A percentile compares a stretch with the other conserved stretches of the same genome.
phyloP scores from a whole-genome alignment of 2,329 filamentous ascomycete genomes.

The Trichophyton mentagrophytes region DNA sequence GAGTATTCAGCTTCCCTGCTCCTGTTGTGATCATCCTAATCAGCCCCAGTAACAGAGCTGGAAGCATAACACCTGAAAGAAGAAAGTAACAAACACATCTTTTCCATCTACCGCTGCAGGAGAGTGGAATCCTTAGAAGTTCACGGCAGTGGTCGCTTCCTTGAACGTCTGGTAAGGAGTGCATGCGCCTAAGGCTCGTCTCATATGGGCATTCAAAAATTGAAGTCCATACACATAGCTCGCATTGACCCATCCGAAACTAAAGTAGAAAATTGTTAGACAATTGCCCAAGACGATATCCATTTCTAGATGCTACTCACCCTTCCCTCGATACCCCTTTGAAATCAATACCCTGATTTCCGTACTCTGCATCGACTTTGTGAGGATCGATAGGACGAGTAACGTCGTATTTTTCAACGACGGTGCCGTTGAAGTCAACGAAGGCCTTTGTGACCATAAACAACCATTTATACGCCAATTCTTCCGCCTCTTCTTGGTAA shows the following conservation, averaged over 20 bases:
- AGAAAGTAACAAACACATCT: background rate
- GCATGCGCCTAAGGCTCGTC: constrained; percentile 72
- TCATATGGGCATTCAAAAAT: constrained; percentile 78
- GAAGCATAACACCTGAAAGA: background rate
- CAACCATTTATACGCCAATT: constrained; percentile 88
- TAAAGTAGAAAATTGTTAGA: constrained; percentile 25
- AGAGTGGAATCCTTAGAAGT: background rate
- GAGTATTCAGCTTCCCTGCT: background rate
- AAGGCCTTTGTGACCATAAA: constrained; percentile 98
- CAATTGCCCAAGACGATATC: background rate
- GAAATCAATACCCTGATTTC: constrained; percentile 90
- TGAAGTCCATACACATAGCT: constrained; percentile 90
- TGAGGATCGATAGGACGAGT: constrained; percentile 82
- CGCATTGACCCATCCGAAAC: constrained; percentile 98
- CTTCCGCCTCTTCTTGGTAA: constrained; percentile 77
- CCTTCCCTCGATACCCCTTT: constrained; percentile 93
- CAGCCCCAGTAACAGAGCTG: background rate
- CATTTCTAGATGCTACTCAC: constrained; percentile 41
- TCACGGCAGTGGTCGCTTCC: constrained; percentile 41
- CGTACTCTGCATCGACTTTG: constrained; percentile 90
- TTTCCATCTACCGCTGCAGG: background rate
- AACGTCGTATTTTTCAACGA: constrained; percentile 98
- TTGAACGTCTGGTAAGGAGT: constrained; percentile 76
- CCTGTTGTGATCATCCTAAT: background rate
- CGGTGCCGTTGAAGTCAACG: constrained; percentile 94